phyloP scores from a whole-genome alignment of 2,329 filamentous ascomycete genomes.

The Alternaria metachromatica region DNA sequence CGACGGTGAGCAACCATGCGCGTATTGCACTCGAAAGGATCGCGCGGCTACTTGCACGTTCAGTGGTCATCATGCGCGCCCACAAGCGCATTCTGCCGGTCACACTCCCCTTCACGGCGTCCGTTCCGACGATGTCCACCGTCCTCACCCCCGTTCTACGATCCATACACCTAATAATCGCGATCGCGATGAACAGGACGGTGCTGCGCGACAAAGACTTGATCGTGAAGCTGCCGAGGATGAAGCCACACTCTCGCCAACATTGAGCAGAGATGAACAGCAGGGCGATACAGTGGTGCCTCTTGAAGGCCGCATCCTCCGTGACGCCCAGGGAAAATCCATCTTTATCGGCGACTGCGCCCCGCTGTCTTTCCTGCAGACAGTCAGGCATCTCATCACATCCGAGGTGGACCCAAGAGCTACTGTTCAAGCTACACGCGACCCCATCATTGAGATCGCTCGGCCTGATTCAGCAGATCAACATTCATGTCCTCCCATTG shows the following conservation, averaged over 20 bases:
- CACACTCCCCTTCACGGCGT: slow-evolving; percentile 31
- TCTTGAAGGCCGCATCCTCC: slow-evolving; percentile 55
- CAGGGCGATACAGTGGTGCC: slow-evolving; percentile 52
- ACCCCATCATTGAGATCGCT: slow-evolving; percentile 43
- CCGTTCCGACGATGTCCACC: slow-evolving; percentile 2
- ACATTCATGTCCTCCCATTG: slow-evolving; percentile 32
- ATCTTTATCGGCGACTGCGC: slow-evolving; percentile 63
- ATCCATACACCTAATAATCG: slow-evolving; percentile 8
- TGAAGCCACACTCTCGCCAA: slow-evolving; percentile 28
- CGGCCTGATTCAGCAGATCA: slow-evolving; percentile 25
- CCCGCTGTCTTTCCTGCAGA: slow-evolving; percentile 60
- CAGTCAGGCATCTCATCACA: slow-evolving; percentile 58
- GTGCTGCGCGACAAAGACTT: slow-evolving; percentile 5
- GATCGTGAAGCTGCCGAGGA: slow-evolving; percentile 6
- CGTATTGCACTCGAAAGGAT: slow-evolving; percentile 55
- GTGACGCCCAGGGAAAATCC: slow-evolving; percentile 60
- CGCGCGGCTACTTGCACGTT: slow-evolving; percentile 50
- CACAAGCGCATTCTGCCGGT: slow-evolving; percentile 39
- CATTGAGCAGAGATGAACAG: slow-evolving; percentile 42
- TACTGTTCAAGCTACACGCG: slow-evolving; percentile 31
- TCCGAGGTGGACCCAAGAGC: slow-evolving; percentile 39
- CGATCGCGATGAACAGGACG: slow-evolving; percentile 7
- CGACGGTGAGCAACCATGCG: slow-evolving; percentile 59
- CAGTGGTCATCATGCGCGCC: slow-evolving; percentile 48
- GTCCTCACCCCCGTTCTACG: not conserved